Evolutionary conservation across 192 early-diverging fungal species (phyloP).

Genomic region (Coemansia biformis): DNA sequence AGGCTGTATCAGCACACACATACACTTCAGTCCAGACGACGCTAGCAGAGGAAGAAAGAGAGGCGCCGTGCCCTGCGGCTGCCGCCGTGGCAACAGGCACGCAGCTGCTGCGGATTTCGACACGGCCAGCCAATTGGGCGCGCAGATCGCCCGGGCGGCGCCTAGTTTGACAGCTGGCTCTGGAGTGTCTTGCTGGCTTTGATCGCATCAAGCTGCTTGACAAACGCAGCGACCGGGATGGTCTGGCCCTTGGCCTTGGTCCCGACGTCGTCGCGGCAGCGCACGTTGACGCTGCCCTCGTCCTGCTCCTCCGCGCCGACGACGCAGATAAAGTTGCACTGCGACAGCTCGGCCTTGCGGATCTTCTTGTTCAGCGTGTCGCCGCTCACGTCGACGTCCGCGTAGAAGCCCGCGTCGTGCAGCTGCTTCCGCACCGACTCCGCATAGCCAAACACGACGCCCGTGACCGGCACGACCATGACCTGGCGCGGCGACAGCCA

Average conservation of each 20-base stretch:
- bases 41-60: no score
- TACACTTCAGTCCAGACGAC: no score
- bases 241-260: constrained; percentile 80
- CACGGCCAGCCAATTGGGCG: no score
- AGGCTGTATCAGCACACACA: no score
- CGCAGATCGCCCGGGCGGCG: background rate
- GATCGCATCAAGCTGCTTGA: constrained; percentile 64
- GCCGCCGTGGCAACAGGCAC: no score
- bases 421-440: constrained; percentile 83
- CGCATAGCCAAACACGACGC: constrained; percentile 76
- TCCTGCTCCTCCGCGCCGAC: constrained; percentile 83
- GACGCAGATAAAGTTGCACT: constrained; percentile 96
- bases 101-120: no score
- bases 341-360: constrained; percentile 86
- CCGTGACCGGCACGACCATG: constrained; percentile 82
- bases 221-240: constrained; percentile 62
- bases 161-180: constrained; percentile 52
- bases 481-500: constrained; percentile 96
- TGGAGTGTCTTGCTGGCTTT: constrained; percentile 58
- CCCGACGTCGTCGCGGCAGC: constrained; percentile 80
- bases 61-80: no score
- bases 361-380: constrained; percentile 97
- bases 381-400: constrained; percentile 80
- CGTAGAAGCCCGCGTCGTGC: constrained; percentile 70
- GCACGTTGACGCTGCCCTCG: constrained; percentile 79